Evolutionary conservation across 495 filamentous ascomycete species (phyloP).

Genomic region (Ramalina peruviana): DNA sequence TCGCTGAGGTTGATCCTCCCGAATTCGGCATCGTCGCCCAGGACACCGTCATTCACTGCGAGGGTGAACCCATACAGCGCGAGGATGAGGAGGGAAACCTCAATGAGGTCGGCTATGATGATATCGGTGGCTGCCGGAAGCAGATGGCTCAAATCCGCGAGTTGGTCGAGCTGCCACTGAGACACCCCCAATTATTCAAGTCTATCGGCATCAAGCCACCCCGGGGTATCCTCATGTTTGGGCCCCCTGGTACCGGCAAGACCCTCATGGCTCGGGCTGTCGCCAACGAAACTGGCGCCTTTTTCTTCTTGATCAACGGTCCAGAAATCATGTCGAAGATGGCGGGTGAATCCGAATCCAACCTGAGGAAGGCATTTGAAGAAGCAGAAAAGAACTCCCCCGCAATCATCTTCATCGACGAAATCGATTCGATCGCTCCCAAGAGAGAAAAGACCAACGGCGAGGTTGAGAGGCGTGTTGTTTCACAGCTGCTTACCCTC

Average conservation of each 20-base stretch:
- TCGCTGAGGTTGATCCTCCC: conserved; percentile 94
- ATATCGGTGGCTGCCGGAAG: conserved; percentile 98
- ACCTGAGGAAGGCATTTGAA: conserved; percentile 93
- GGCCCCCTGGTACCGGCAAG: conserved; percentile 97
- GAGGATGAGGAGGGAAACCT: conserved; percentile 98
- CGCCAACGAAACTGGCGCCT: conserved; percentile 95
- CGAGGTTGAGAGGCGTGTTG: conserved; percentile 95
- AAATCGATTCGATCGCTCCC: conserved; percentile 96
- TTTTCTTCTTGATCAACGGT: conserved; percentile 99
- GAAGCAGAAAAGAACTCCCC: conserved; percentile 99
- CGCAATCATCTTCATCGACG: conserved; percentile 98
- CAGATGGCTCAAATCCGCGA: conserved; percentile 99
- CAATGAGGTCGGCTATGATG: conserved; percentile 97
- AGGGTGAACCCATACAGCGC: conserved; percentile 95
- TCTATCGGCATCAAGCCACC: conserved; percentile 99
- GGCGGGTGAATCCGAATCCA: conserved; percentile 97
- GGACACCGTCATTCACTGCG: conserved; percentile 97
- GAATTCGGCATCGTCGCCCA: conserved; percentile 98
- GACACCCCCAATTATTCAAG: conserved; percentile 98
- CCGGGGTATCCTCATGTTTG: conserved; percentile 94
- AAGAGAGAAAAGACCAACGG: conserved; percentile 99
- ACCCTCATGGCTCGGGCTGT: conserved; percentile 97
- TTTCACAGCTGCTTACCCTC: conserved; percentile 91
- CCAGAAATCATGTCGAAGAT: conserved; percentile 99
- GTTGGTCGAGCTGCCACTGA: conserved; percentile 89